These are phyloP conservation scores for Tetracentron sinense DNA, from an alignment of 164 flowering plant genomes.

Conservation along the genomic window DNA sequence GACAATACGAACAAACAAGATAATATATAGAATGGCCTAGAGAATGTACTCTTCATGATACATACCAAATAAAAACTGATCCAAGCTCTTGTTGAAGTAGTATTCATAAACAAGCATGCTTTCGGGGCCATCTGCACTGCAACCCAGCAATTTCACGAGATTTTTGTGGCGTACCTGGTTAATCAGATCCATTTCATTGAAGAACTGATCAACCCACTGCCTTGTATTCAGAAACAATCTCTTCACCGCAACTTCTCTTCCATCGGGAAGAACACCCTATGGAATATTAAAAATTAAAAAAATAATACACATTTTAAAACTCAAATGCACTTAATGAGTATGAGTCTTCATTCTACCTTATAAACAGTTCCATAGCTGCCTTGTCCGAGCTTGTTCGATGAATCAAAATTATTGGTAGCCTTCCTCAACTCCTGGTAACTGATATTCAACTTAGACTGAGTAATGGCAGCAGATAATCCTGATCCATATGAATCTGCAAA, in stretches of 20 bases:
- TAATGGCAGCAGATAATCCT: conserved; percentile 2
- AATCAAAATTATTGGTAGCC: conserved; percentile 19
- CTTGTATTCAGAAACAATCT: conserved; percentile 69
- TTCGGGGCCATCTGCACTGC: conserved; percentile 77
- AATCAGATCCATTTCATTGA: conserved; percentile 72
- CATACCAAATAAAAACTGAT: conserved; percentile 66
- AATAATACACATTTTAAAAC: no score
- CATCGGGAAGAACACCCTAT: conserved; percentile 74
- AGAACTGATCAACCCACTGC: conserved; percentile 70
- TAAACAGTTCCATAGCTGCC: conserved; percentile 84
- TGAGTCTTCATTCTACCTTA: conserved; percentile 35
- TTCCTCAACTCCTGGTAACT: conserved; percentile 9
- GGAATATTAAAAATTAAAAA: neutral
- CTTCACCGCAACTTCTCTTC: conserved; percentile 79
- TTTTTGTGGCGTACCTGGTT: conserved; percentile 69
- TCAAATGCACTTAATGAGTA: no score
- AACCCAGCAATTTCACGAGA: conserved; percentile 64
- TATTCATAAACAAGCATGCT: conserved; percentile 76
- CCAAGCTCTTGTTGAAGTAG: conserved; percentile 63
- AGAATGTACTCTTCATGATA: neutral
- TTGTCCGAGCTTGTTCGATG: conserved; percentile 65
- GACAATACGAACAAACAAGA: neutral
- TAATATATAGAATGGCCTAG: neutral
- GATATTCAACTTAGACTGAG: conserved; percentile 7
- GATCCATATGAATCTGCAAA: conserved; percentile 12